These are phyloP conservation scores for Inonotus obliquus DNA, from an alignment of 1,284 basidiomycete species.

Conservation along the genomic window DNA sequence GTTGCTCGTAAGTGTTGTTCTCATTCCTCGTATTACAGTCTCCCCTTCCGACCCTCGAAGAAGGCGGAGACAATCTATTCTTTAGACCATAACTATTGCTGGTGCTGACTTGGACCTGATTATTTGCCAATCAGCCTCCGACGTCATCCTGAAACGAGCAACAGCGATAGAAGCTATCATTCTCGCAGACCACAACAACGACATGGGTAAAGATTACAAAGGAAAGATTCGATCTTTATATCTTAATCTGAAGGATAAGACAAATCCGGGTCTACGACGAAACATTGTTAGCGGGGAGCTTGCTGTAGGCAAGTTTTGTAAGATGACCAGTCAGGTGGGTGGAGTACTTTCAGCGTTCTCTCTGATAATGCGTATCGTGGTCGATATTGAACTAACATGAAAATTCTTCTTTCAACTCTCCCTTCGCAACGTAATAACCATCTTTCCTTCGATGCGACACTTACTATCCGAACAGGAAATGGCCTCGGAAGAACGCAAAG, in stretches of 20 bases:
- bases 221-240: conserved; percentile 87
- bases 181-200: conserved; percentile 40
- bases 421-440: not conserved
- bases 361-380: not conserved
- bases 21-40: not conserved
- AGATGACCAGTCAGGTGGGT: conserved; percentile 79
- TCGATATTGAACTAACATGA: not conserved
- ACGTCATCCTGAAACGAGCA: conserved; percentile 56
- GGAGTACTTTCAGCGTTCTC: conserved; percentile 12
- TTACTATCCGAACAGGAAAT: conserved; percentile 65
- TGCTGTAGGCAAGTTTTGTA: conserved; percentile 62
- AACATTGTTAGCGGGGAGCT: conserved; percentile 83
- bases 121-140: conserved; percentile 42
- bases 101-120: not conserved
- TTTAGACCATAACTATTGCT: not conserved
- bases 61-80: no score
- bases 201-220: conserved; percentile 52
- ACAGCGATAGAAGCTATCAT: conserved; percentile 59
- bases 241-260: conserved; percentile 93
- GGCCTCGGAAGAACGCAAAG: conserved; percentile 90
- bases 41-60: not conserved
- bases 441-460: not conserved
- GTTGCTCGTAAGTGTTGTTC: conserved; percentile 65
- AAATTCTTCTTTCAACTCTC: not conserved
- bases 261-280: conserved; percentile 84